Percentiles rank a stretch among this genome's conserved stretches.
Conservation (phyloP, 2,329 filamentous ascomycete species). For the Byssothecium circinans region DNA sequence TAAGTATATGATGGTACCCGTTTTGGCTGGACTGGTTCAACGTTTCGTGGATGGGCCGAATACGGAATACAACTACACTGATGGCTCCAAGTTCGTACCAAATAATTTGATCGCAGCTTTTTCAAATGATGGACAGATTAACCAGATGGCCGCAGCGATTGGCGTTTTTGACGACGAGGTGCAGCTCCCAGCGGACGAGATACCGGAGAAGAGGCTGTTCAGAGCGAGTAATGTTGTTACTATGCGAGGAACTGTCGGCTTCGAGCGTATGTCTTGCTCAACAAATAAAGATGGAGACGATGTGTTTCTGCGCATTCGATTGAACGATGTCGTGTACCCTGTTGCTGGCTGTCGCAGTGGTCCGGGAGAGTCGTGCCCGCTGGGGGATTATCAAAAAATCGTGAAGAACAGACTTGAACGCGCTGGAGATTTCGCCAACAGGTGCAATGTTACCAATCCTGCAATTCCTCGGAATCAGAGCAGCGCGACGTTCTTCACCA, state of each 20-base stretch:
- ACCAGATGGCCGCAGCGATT: slow-evolving; percentile 60
- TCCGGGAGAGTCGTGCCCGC: slow-evolving; percentile 48
- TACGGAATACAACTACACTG: slow-evolving; percentile 50
- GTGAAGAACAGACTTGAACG: slow-evolving; percentile 48
- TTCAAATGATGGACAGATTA: slow-evolving; percentile 67
- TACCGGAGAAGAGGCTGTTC: slow-evolving; percentile 55
- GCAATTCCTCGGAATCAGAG: slow-evolving; percentile 17
- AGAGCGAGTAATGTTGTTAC: slow-evolving; percentile 59
- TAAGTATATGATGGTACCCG: slow-evolving; percentile 63
- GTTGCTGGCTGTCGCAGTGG: slow-evolving; percentile 58
- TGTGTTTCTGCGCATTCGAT: slow-evolving; percentile 58
- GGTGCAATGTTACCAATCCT: slow-evolving; percentile 43
- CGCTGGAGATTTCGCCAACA: slow-evolving; percentile 54
- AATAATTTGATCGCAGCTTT: slow-evolving; percentile 64
- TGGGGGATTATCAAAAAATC: slow-evolving; percentile 39
- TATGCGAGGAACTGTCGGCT: slow-evolving; percentile 67
- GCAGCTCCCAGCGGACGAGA: slow-evolving; percentile 51
- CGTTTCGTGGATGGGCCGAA: slow-evolving; percentile 58
- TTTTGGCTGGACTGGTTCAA: slow-evolving; percentile 57
- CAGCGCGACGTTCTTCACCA: slow-evolving; percentile 30
- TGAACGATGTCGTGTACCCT: slow-evolving; percentile 67
- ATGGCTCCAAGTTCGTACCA: slow-evolving; percentile 53
- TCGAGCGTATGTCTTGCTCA: slow-evolving; percentile 63
- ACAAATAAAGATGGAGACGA: slow-evolving; percentile 25
- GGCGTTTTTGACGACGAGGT: slow-evolving; percentile 63